A percentile compares a stretch with the other conserved stretches of the same genome.
Evolutionary conservation across 768 basidiomycete species (phyloP).

Genomic region (Atractiella rhizophila): DNA sequence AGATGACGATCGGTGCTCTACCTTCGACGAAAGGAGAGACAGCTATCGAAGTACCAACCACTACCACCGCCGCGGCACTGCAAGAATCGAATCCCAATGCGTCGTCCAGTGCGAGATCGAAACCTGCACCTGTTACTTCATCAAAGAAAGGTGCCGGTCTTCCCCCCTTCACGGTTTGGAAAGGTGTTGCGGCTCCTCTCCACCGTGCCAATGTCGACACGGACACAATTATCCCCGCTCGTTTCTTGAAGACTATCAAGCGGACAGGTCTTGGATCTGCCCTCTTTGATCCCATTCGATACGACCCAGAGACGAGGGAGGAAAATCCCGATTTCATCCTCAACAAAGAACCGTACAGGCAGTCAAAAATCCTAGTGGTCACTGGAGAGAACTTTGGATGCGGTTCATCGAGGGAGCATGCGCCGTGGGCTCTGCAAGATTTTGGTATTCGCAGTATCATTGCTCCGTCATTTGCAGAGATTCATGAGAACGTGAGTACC

Average conservation of each 20-base stretch:
- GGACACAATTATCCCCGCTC: constrained; percentile 82
- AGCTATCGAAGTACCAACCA: constrained; percentile 8
- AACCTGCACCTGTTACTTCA: neutral
- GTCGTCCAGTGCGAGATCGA: constrained; percentile 16
- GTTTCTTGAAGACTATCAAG: constrained; percentile 76
- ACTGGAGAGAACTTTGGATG: constrained; percentile 64
- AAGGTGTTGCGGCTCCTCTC: constrained; percentile 17
- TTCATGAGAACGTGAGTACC: constrained; percentile 39
- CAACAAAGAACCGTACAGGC: constrained; percentile 50
- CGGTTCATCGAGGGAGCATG: constrained; percentile 60
- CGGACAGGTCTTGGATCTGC: constrained; percentile 63
- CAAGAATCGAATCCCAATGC: constrained; percentile 5
- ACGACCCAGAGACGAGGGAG: constrained; percentile 47
- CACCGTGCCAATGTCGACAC: constrained; percentile 39
- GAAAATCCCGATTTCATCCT: constrained; percentile 56
- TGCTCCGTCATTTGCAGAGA: constrained; percentile 71
- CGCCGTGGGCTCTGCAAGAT: constrained; percentile 47
- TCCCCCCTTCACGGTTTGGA: constrained; percentile 15
- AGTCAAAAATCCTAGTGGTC: constrained; percentile 54
- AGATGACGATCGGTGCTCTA: constrained; percentile 39
- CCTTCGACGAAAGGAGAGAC: constrained; percentile 31
- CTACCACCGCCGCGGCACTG: constrained; percentile 8
- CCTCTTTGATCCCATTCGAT: constrained; percentile 56
- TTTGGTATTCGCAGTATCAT: constrained; percentile 73
- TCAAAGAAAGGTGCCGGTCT: constrained; percentile 8